Conservation (phyloP, 116 monocot species). For the Trichopus zeylanicus region DNA sequence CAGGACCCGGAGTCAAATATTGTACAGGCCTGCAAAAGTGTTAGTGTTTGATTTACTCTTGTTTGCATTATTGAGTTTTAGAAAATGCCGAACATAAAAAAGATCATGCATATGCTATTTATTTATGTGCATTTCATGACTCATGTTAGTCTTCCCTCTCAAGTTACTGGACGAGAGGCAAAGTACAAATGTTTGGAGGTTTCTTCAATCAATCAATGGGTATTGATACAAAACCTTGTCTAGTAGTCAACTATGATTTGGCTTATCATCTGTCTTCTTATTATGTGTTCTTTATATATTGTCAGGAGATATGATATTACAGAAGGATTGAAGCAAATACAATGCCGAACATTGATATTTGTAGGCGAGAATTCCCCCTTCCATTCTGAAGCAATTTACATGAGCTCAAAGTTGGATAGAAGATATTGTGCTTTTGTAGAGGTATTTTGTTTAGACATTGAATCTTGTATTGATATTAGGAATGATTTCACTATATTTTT, state of each 20-base stretch:
- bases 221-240: constrained; percentile 1
- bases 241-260: neutral
- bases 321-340: constrained; percentile 20
- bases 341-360: constrained; percentile 33
- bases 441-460: constrained; percentile 2
- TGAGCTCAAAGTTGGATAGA: constrained; percentile 34
- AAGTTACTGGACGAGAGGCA: constrained; percentile 88
- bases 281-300: neutral
- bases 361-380: constrained; percentile 40
- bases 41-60: constrained; percentile 15
- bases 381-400: constrained; percentile 33
- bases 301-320: constrained; percentile 38
- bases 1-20: constrained; percentile 37
- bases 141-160: neutral
- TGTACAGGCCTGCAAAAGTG: constrained; percentile 52
- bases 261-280: neutral
- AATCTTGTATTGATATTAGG: neutral
- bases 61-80: neutral
- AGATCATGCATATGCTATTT: neutral
- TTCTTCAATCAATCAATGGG: constrained; percentile 87
- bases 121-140: neutral
- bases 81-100: neutral
- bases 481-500: neutral
- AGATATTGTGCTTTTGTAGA: constrained; percentile 38
- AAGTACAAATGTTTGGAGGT: constrained; percentile 61